Evolutionary conservation across 2,329 filamentous ascomycete genomes (phyloP), one percentile per base, ranked within the genome.

Genomic region (Pseudopithomyces maydicus): DNA sequence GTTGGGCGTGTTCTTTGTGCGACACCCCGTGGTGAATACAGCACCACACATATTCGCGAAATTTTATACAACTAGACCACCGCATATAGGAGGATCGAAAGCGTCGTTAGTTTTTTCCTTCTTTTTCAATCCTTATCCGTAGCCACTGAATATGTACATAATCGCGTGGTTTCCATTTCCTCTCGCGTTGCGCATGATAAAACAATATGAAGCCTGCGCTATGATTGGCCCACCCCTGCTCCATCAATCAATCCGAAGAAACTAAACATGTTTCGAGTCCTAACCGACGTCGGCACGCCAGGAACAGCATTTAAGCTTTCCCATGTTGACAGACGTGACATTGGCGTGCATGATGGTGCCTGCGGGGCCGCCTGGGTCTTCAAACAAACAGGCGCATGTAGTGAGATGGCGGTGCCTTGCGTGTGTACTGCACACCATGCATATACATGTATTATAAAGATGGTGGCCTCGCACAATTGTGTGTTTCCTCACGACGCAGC

Each of bases 211-310:
- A 57, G 55, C 55, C 15, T 23, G 20, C 12, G 1, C 20, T 6
- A 39, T 54, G 41, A 52, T 58, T 59, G 58, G 55, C 38, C 44
- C n/a, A 41, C 22, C 32, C 14, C 15, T n/a, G 19, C 45, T 2
- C 10, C 22, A 4, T 52, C 43, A 50, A 53, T 57, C 22, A 56
- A 54, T 46, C 26, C 42, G 57, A 64, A 56, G 62, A 63, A 63
- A 62, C 61, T 38, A 67, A 68, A 72, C 67, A 67, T 70, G 70
- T 72, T 72, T 71, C 66, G 63, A 62, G 50, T 54, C 52, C 47
- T 47, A 15, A 19, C 19, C 48, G 36, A 51, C 33, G 38, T 35
- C 33, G 19, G 22, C 14, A 20, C n/a, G 19, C 15, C 39, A 41
- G 14, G 14, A 29, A 47, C 15, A 8, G 17, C 22, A 41, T 45